A percentile compares a stretch with the other conserved stretches of the same genome.
These are phyloP conservation scores for Lasiodiplodia hormozganensis DNA, from an alignment of 2,329 filamentous ascomycete species.

Conservation along the genomic window DNA sequence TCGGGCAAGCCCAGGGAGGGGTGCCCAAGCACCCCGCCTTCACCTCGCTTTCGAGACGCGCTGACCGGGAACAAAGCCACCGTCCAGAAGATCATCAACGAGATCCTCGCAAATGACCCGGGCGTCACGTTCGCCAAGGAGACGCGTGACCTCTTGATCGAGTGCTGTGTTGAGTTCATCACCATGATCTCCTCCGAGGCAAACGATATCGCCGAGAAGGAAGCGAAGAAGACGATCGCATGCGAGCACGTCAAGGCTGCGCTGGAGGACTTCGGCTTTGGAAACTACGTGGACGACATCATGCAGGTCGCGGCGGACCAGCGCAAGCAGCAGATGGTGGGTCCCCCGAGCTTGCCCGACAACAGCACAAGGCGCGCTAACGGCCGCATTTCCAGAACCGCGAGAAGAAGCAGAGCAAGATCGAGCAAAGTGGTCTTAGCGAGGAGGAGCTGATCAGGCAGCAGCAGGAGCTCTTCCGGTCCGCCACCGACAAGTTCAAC, in stretches of 20 bases:
- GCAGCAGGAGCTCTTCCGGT: conserved; percentile 90
- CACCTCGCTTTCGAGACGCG: conserved; percentile 2
- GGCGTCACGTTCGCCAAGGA: conserved; percentile 93
- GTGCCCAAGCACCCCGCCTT: conserved; percentile 5
- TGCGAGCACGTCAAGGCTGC: conserved; percentile 98
- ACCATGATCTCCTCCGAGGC: conserved; percentile 98
- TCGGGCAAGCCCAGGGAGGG: not conserved
- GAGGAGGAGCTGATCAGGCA: conserved; percentile 88
- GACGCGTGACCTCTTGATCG: conserved; percentile 91
- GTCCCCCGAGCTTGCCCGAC: conserved; percentile 36
- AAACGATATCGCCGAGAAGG: conserved; percentile 98
- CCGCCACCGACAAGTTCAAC: conserved; percentile 76
- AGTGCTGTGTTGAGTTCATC: conserved; percentile 99
- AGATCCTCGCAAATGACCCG: conserved; percentile 80
- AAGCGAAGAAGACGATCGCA: conserved; percentile 98
- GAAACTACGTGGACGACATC: conserved; percentile 89
- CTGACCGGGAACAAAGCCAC: conserved; percentile 58
- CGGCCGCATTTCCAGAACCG: conserved; percentile 67
- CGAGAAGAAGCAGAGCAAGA: conserved; percentile 97
- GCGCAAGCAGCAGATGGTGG: conserved; percentile 89
- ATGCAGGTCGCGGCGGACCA: conserved; percentile 87
- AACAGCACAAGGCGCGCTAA: conserved; percentile 30
- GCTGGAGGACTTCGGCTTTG: conserved; percentile 88
- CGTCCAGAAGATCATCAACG: conserved; percentile 85
- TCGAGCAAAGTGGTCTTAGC: conserved; percentile 90